A percentile compares a stretch with the other conserved stretches of the same genome.
phyloP scores from a whole-genome alignment of 176 grass and related monocot species.

The Eleusine indica region DNA sequence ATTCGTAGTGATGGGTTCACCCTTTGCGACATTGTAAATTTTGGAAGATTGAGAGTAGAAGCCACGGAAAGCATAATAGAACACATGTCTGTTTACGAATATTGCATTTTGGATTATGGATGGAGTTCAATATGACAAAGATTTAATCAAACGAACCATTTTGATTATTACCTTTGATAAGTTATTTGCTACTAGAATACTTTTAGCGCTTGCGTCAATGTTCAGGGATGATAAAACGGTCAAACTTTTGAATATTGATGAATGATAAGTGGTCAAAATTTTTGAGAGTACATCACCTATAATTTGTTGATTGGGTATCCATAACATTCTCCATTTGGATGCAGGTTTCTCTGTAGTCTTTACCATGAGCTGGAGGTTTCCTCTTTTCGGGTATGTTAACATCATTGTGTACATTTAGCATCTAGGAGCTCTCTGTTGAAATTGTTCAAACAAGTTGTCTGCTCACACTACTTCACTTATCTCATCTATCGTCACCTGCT shows the following conservation, averaged over 20 bases:
- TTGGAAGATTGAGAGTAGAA: not conserved
- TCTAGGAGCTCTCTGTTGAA: not conserved
- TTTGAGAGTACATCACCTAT: not conserved
- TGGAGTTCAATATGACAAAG: not conserved
- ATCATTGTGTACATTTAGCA: not conserved
- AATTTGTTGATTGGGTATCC: not conserved
- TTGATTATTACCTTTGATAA: not conserved
- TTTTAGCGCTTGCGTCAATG: not conserved
- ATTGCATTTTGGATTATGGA: not conserved
- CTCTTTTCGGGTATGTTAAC: constrained; percentile 71
- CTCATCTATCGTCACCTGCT: not conserved
- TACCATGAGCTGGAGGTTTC: constrained; percentile 86
- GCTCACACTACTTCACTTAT: not conserved
- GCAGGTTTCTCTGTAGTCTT: constrained; percentile 39
- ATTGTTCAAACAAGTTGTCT: constrained; percentile 7
- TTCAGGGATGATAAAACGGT: not conserved
- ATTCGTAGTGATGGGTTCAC: not conserved
- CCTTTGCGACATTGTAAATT: not conserved
- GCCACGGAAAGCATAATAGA: not conserved
- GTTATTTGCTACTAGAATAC: constrained; percentile 5
- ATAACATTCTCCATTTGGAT: constrained; percentile 12
- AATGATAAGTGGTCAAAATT: not conserved
- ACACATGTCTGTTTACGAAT: not conserved
- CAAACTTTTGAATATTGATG: not conserved
- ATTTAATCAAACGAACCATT: not conserved